Evolutionary conservation across 192 early-diverging fungal genomes (phyloP), one percentile per base, ranked within the genome.

Genomic region (Coemansia erecta): DNA sequence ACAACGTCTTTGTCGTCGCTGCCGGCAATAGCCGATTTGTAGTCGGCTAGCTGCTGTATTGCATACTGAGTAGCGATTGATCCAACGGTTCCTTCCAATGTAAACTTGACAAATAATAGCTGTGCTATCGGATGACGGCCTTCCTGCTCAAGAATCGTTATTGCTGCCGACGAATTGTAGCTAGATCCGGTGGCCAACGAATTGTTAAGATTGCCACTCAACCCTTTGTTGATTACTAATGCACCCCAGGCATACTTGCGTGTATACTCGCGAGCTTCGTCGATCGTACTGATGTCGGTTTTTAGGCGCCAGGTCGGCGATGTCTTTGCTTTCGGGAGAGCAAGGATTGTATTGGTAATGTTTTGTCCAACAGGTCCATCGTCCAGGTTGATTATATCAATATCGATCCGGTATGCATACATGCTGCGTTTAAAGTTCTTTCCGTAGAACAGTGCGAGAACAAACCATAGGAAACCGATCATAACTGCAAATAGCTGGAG

Each of bases 361-460:
- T 63, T 66, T 42, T 60, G 53, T 35, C 74, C 69, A 13, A 72
- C 60, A 13, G 21, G 24, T 10, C 74, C 74, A 12, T 61, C 55
- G 53, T 77, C 74, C 3, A 77, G 65, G 23, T 77, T 70, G 31
- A 77, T 24, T 14, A 77, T 41, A 22, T 77, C 53, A 5, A 77
- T 28, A 39, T 55, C 47, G 28, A 77, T 35, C 53, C 60, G 63
- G 53, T 71, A 45, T 2, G 44, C 69, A 10, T 57, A 41, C 9
- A 13, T 19, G 45, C 65, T 72, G 52, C 74, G 64, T 46, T 60
- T 39, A 55, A 68, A 61, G 22, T 63, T 55, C 44, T 43, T 63
- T 37, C 74, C 74, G 42, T 57, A 71, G 50, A 71, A 77, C 39
- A 72, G 47, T 6, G 68, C 68, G 15, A 77, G 65, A 1, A 50